Conservation (phyloP, 768 basidiomycete genomes). For the Kwoniella shandongensis region DNA sequence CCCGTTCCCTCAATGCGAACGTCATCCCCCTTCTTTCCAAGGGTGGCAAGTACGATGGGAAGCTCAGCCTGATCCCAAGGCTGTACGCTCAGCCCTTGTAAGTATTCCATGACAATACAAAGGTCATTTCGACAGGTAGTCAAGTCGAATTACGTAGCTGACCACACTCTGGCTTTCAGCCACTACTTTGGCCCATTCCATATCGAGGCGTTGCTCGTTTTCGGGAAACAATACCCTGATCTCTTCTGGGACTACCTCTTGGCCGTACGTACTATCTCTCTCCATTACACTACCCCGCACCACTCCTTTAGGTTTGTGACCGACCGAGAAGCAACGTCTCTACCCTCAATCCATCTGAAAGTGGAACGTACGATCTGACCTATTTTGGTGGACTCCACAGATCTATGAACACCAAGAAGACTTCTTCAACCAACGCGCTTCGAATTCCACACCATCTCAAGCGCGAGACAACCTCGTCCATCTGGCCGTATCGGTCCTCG, state of each 20-base stretch:
- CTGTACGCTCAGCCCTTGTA: slow-evolving; percentile 54
- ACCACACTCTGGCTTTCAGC: slow-evolving; percentile 16
- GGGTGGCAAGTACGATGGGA: slow-evolving; percentile 62
- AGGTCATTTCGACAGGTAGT: neutral
- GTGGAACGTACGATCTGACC: too few relatives aligned
- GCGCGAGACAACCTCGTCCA: slow-evolving; percentile 70
- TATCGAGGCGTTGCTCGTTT: slow-evolving; percentile 80
- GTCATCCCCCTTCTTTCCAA: slow-evolving; percentile 40
- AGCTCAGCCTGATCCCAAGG: slow-evolving; percentile 62
- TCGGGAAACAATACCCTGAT: slow-evolving; percentile 68
- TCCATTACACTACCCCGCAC: neutral
- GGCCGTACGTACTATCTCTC: slow-evolving; percentile 56
- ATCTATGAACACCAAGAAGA: slow-evolving; percentile 72
- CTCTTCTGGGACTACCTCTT: slow-evolving; percentile 77
- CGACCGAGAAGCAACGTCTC: neutral
- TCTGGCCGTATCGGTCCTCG: slow-evolving; percentile 35
- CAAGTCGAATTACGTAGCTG: neutral
- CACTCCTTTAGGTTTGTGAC: neutral
- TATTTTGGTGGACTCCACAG: slow-evolving; percentile 56
- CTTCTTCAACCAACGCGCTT: slow-evolving; percentile 76
- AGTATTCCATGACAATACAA: too few relatives aligned
- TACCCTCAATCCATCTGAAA: neutral
- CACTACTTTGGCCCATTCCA: slow-evolving; percentile 60
- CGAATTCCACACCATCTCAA: slow-evolving; percentile 66
- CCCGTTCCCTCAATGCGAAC: slow-evolving; percentile 33